Evolutionary conservation across 768 basidiomycete species (phyloP).

Genomic region (Serpula lacrymans): DNA sequence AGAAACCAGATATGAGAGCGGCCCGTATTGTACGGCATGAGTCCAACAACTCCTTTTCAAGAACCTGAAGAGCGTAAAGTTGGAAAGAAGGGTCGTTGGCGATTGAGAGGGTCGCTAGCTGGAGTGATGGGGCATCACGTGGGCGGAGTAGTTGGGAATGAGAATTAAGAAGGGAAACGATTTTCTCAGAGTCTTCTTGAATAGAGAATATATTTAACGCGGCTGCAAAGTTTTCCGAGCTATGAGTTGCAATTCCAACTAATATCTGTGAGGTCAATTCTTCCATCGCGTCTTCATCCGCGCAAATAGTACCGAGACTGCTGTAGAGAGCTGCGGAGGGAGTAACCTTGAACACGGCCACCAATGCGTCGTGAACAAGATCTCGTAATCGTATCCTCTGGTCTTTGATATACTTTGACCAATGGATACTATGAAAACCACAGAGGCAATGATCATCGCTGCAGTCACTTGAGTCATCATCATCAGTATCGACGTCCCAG

Average conservation of each 20-base stretch:
- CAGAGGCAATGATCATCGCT: constrained; percentile 24
- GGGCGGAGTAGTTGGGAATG: constrained; percentile 60
- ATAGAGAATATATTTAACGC: constrained; percentile 51
- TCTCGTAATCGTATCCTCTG: constrained; percentile 40
- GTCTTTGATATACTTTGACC: constrained; percentile 41
- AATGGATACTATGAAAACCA: constrained; percentile 46
- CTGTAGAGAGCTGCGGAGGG: constrained; percentile 48
- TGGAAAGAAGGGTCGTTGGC: constrained; percentile 23
- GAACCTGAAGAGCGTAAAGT: constrained; percentile 35
- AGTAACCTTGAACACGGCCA: constrained; percentile 44
- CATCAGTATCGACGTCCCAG: constrained; percentile 14
- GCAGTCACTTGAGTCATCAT: constrained; percentile 14
- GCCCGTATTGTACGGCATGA: constrained; percentile 39
- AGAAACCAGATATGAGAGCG: constrained; percentile 45
- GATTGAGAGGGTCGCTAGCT: constrained; percentile 41
- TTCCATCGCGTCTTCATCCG: constrained; percentile 30
- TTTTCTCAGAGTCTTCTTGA: constrained; percentile 29
- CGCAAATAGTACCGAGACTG: constrained; percentile 37
- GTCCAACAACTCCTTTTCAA: constrained; percentile 53
- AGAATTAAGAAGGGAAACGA: constrained; percentile 41
- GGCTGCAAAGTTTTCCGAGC: constrained; percentile 49
- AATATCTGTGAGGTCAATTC: constrained; percentile 32
- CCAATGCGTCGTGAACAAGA: constrained; percentile 43
- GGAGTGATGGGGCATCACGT: constrained; percentile 46
- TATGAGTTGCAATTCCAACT: constrained; percentile 40